Evolutionary conservation across 257 asterid genomes (phyloP).

Genomic region (Thymus mandschuricus): DNA sequence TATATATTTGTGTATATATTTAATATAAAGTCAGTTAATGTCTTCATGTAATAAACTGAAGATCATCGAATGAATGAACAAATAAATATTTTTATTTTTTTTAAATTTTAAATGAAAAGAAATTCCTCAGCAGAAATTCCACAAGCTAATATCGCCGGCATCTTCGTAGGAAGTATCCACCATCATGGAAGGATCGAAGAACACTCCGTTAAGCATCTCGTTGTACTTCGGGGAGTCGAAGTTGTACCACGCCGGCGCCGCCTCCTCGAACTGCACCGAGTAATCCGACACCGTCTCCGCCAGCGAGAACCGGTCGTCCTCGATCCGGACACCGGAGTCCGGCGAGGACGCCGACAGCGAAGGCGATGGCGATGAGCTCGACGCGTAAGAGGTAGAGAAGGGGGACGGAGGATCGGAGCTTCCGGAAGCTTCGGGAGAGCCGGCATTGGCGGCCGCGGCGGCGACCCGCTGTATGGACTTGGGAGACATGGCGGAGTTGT

Average conservation of each 20-base stretch:
- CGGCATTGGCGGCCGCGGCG: slow-evolving; percentile 27
- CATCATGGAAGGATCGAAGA: slow-evolving; percentile 62
- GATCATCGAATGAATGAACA: slow-evolving; percentile 49
- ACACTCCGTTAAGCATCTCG: slow-evolving; percentile 60
- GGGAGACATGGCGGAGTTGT: slow-evolving; percentile 49
- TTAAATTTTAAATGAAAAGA: neutral
- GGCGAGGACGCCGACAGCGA: slow-evolving; percentile 27
- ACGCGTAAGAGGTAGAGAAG: slow-evolving; percentile 13
- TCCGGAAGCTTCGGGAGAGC: neutral
- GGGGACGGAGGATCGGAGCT: slow-evolving; percentile 24
- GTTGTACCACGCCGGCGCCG: slow-evolving; percentile 55
- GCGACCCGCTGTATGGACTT: slow-evolving; percentile 76
- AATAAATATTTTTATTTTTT: slow-evolving; percentile 15
- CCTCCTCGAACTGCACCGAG: slow-evolving; percentile 35
- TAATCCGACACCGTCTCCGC: slow-evolving; percentile 4
- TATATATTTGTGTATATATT: neutral
- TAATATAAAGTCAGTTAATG: slow-evolving; percentile 44
- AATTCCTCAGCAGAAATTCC: slow-evolving; percentile 54
- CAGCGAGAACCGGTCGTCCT: slow-evolving; percentile 33
- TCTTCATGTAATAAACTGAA: slow-evolving; percentile 61
- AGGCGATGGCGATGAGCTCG: slow-evolving; percentile 29
- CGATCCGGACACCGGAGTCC: slow-evolving; percentile 24
- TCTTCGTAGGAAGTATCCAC: slow-evolving; percentile 59
- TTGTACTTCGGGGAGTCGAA: slow-evolving; percentile 79
- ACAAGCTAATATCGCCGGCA: slow-evolving; percentile 54